These are phyloP conservation scores for Cercospora zeae-maydis DNA, from an alignment of 2,329 filamentous ascomycete species.

Conservation along the genomic window DNA sequence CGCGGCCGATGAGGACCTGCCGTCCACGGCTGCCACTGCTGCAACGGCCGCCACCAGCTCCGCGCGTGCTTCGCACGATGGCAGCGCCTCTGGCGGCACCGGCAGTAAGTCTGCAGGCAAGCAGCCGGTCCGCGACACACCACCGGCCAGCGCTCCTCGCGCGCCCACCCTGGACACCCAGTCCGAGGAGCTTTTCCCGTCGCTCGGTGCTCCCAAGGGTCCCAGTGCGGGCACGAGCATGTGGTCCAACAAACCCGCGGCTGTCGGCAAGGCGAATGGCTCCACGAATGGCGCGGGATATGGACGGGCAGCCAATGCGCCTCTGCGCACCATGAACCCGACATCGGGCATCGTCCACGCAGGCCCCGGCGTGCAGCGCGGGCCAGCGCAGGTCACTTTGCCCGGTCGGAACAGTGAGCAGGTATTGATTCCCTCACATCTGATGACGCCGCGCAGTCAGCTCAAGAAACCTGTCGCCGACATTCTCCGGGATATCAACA, in stretches of 20 bases:
- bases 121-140: conserved; percentile 57
- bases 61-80: conserved; percentile 38
- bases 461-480: conserved; percentile 82
- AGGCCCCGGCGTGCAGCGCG: conserved; percentile 43
- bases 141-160: conserved; percentile 28
- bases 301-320: conserved; percentile 45
- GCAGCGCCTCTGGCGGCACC: conserved; percentile 44
- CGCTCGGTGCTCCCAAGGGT: conserved; percentile 71
- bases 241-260: conserved; percentile 69
- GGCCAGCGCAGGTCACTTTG: conserved; percentile 59
- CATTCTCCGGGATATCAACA: conserved; percentile 86
- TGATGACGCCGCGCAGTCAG: conserved; percentile 71
- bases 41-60: conserved; percentile 46
- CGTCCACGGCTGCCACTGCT: conserved; percentile 50
- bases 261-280: conserved; percentile 46
- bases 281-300: conserved; percentile 46
- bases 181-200: conserved; percentile 91
- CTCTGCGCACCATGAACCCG: conserved; percentile 62
- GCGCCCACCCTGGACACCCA: conserved; percentile 65
- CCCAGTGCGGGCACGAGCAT: conserved; percentile 61
- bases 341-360: conserved; percentile 54
- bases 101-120: conserved; percentile 66
- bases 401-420: conserved; percentile 79
- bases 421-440: conserved; percentile 68
- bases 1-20: conserved; percentile 72